These are phyloP conservation scores for Erodium trifolium DNA, from an alignment of 441 rosid genomes.

Conservation along the genomic window DNA sequence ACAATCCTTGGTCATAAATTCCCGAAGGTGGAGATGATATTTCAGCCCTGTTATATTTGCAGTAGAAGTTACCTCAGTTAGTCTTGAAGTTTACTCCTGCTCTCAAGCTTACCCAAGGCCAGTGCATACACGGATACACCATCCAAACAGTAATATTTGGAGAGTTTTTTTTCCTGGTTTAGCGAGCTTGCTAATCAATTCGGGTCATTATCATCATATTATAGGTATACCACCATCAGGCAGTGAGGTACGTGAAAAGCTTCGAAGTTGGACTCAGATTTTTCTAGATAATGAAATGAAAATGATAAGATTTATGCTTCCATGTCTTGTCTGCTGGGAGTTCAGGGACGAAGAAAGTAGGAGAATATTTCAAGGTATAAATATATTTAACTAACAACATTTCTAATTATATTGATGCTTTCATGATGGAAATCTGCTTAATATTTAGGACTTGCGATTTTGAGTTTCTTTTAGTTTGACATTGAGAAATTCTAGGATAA, in stretches of 20 bases:
- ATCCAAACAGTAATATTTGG: conserved; percentile 13
- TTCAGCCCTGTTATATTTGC: no score
- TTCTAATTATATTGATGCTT: conserved; percentile 15
- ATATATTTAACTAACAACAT: conserved; percentile 16
- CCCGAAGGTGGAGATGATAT: no score
- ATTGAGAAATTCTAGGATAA: not conserved
- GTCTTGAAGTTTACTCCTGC: not conserved
- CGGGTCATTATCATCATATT: conserved; percentile 34
- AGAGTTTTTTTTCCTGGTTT: conserved; percentile 13
- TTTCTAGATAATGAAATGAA: conserved; percentile 20
- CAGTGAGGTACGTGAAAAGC: conserved; percentile 26
- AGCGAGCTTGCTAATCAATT: conserved; percentile 25
- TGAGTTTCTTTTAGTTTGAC: conserved; percentile 7
- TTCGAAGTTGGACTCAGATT: conserved; percentile 25
- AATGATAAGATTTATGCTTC: conserved; percentile 32
- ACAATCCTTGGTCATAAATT: no score
- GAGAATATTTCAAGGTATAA: conserved; percentile 28
- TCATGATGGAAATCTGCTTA: conserved; percentile 11
- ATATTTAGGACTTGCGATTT: conserved; percentile 5
- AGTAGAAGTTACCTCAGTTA: no score
- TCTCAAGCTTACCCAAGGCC: not conserved
- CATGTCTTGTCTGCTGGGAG: conserved; percentile 32
- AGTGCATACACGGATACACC: not conserved
- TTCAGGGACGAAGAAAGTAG: conserved; percentile 29
- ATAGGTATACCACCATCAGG: conserved; percentile 33